Evolutionary conservation across 345 rosid species (phyloP).

Genomic region (Citrus maxima): DNA sequence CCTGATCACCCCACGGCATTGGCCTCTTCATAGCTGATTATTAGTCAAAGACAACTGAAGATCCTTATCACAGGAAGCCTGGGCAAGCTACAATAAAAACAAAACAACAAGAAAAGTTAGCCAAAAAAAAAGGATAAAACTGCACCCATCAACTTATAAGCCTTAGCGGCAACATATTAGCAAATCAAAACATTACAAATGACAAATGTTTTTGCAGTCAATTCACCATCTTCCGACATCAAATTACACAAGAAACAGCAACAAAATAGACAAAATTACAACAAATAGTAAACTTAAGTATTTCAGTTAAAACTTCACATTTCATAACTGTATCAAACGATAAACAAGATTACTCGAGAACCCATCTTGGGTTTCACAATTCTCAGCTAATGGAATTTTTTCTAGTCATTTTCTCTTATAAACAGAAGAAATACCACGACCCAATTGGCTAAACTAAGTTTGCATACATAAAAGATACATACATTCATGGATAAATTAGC

Average conservation of each 20-base stretch:
- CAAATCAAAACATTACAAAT: neutral
- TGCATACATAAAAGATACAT: neutral
- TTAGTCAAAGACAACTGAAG: neutral
- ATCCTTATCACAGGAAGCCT: neutral
- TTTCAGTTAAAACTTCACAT: neutral
- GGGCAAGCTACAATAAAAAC: neutral
- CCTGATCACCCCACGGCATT: constrained; percentile 42
- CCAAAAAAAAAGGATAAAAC: neutral
- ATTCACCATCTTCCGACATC: neutral
- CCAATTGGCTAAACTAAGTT: neutral
- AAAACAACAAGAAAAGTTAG: neutral
- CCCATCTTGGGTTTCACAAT: neutral
- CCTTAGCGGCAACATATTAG: neutral
- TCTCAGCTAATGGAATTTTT: neutral
- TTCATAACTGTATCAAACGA: neutral
- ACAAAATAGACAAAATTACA: neutral
- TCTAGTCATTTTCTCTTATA: neutral
- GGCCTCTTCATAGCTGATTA: constrained; percentile 43
- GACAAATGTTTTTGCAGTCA: neutral
- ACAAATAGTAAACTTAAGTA: neutral
- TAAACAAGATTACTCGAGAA: neutral
- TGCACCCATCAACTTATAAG: neutral
- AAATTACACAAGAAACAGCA: constrained; percentile 7
- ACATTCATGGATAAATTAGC: neutral
- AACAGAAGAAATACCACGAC: neutral